Conservation (phyloP, 495 filamentous ascomycete genomes). For the Thermochaetoides thermophila region DNA sequence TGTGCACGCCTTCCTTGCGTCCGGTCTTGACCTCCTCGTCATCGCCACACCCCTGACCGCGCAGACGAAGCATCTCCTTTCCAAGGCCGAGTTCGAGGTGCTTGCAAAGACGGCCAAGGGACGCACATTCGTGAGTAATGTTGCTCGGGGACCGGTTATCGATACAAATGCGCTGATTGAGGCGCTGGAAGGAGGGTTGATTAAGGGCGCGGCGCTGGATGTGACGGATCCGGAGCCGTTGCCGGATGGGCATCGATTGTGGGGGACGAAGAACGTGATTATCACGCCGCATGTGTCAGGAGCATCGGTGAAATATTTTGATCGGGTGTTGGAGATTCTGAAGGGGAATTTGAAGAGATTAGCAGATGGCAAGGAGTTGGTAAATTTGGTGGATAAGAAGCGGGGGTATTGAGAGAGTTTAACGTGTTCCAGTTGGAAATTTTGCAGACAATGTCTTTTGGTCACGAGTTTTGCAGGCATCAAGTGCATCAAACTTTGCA, state of each 20-base stretch:
- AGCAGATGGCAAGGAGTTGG: slow-evolving; percentile 42
- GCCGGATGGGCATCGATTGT: slow-evolving; percentile 51
- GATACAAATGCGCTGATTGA: slow-evolving; percentile 51
- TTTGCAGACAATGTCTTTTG: not conserved
- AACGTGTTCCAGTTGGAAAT: not conserved
- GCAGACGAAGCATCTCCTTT: slow-evolving; percentile 49
- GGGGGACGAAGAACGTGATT: slow-evolving; percentile 57
- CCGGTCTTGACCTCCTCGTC: slow-evolving; percentile 62
- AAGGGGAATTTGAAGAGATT: slow-evolving; percentile 43
- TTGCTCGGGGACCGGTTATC: slow-evolving; percentile 58
- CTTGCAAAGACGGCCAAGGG: slow-evolving; percentile 23
- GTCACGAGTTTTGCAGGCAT: no score
- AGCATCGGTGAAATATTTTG: slow-evolving; percentile 40
- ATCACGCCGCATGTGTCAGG: slow-evolving; percentile 74
- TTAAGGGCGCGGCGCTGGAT: slow-evolving; percentile 66
- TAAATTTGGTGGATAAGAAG: slow-evolving; percentile 36
- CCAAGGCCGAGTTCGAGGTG: slow-evolving; percentile 48
- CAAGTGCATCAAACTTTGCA: no score
- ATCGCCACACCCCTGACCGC: slow-evolving; percentile 61
- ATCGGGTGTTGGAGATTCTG: slow-evolving; percentile 44
- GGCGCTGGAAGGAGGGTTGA: slow-evolving; percentile 39
- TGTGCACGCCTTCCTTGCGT: slow-evolving; percentile 49
- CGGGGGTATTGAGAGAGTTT: slow-evolving; percentile 10
- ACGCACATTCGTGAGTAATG: slow-evolving; percentile 53
- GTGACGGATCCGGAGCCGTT: slow-evolving; percentile 82